Conservation (phyloP, 305 asterid species). For the Fraxinus floribunda region DNA sequence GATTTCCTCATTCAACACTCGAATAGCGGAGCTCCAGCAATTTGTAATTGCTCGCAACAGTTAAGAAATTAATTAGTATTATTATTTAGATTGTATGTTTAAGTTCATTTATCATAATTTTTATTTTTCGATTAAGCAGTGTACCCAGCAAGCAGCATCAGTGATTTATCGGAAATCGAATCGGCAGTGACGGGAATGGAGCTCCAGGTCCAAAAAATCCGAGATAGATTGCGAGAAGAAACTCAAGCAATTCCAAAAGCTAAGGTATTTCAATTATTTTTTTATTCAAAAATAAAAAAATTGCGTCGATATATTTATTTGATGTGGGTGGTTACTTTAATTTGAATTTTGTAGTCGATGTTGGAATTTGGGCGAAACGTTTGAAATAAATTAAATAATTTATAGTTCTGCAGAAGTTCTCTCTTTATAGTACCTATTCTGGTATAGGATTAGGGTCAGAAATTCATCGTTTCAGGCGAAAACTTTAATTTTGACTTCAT, state of each 20-base stretch:
- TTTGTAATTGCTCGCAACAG: conserved; percentile 92
- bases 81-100: neutral
- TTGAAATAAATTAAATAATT: conserved; percentile 3
- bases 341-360: conserved; percentile 6
- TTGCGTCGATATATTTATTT: neutral
- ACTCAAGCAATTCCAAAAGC: conserved; percentile 87
- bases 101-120: neutral
- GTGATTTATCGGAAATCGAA: conserved; percentile 75
- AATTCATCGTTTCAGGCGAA: neutral
- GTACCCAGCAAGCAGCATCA: conserved; percentile 72
- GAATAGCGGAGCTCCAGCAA: conserved; percentile 74
- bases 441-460: neutral
- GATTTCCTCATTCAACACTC: conserved; percentile 76
- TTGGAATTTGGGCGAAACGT: neutral
- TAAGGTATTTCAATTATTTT: conserved; percentile 38
- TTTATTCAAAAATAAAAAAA: neutral
- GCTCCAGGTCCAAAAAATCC: conserved; percentile 81
- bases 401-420: neutral
- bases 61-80: conserved; percentile 15
- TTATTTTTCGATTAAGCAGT: conserved; percentile 40
- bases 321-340: neutral
- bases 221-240: conserved; percentile 71
- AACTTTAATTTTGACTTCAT: neutral
- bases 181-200: conserved; percentile 73
- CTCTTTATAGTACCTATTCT: neutral